phyloP scores from a whole-genome alignment of 257 asterid species.

The Penstemon davidsonii region DNA sequence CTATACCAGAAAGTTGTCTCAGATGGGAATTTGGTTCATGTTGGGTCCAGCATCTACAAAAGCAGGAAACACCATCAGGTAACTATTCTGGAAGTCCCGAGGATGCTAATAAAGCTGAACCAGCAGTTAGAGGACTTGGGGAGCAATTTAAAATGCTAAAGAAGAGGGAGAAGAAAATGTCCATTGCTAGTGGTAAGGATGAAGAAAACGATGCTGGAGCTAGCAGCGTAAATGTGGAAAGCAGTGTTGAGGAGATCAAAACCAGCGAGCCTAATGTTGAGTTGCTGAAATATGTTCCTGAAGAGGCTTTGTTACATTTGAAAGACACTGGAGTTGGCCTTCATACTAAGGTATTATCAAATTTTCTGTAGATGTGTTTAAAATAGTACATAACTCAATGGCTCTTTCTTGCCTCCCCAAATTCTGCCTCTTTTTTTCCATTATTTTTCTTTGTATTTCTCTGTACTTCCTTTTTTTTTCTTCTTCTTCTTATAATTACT shows the following conservation, averaged over 20 bases:
- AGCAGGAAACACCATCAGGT: slow-evolving; percentile 64
- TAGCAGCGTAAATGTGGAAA: slow-evolving; percentile 44
- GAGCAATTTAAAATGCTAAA: slow-evolving; percentile 89
- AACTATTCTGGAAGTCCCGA: slow-evolving; percentile 45
- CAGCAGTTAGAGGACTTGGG: slow-evolving; percentile 89
- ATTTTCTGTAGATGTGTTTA: slow-evolving; percentile 13
- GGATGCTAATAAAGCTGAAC: slow-evolving; percentile 61
- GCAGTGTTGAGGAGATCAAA: slow-evolving; percentile 38
- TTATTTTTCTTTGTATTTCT: too few relatives aligned
- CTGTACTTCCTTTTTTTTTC: too few relatives aligned
- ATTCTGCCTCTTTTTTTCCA: slow-evolving; percentile 17
- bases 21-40: slow-evolving; percentile 99
- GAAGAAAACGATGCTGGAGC: slow-evolving; percentile 45
- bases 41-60: slow-evolving; percentile 97
- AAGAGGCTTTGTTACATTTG: slow-evolving; percentile 71
- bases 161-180: slow-evolving; percentile 61
- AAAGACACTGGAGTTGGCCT: slow-evolving; percentile 75
- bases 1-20: slow-evolving; percentile 46
- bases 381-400: background rate
- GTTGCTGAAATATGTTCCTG: slow-evolving; percentile 62
- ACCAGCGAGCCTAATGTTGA: slow-evolving; percentile 41
- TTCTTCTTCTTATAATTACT: background rate
- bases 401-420: background rate
- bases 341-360: slow-evolving; percentile 69
- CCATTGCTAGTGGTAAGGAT: slow-evolving; percentile 39